Conservation (phyloP, 2,329 filamentous ascomycete genomes). For the Pseudonectria foliicola region DNA sequence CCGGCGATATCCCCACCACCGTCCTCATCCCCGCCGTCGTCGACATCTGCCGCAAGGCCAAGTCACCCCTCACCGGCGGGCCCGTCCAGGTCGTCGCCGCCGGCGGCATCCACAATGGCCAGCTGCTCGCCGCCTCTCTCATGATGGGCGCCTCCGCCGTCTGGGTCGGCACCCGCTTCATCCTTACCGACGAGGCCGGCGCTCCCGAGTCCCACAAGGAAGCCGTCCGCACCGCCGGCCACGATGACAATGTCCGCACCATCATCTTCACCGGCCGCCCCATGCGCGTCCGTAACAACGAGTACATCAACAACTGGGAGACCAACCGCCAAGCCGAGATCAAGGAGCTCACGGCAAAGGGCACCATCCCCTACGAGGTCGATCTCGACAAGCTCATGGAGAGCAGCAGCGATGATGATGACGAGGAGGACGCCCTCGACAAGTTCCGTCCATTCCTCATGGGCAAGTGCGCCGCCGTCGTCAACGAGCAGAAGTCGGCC, state of each 20-base stretch:
- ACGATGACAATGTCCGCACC: slow-evolving; percentile 93
- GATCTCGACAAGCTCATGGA: slow-evolving; percentile 76
- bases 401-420: slow-evolving; percentile 59
- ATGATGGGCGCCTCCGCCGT: slow-evolving; percentile 90
- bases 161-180: slow-evolving; percentile 96
- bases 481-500: slow-evolving; percentile 85
- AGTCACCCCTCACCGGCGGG: slow-evolving; percentile 76
- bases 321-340: slow-evolving; percentile 84
- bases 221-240: slow-evolving; percentile 81
- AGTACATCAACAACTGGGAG: slow-evolving; percentile 96
- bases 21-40: slow-evolving; percentile 90
- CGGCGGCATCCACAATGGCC: slow-evolving; percentile 89
- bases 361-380: slow-evolving; percentile 85
- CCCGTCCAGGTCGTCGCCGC: slow-evolving; percentile 90
- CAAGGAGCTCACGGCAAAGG: slow-evolving; percentile 82
- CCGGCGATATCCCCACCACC: slow-evolving; percentile 85
- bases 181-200: slow-evolving; percentile 88
- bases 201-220: slow-evolving; percentile 93
- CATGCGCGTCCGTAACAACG: slow-evolving; percentile 85
- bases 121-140: slow-evolving; percentile 79
- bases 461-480: slow-evolving; percentile 92
- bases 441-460: slow-evolving; percentile 88
- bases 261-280: slow-evolving; percentile 98
- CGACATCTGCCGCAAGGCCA: slow-evolving; percentile 70
- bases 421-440: slow-evolving; percentile 82